Conservation (phyloP, 768 basidiomycete species). For the Pluteus cervinus region DNA sequence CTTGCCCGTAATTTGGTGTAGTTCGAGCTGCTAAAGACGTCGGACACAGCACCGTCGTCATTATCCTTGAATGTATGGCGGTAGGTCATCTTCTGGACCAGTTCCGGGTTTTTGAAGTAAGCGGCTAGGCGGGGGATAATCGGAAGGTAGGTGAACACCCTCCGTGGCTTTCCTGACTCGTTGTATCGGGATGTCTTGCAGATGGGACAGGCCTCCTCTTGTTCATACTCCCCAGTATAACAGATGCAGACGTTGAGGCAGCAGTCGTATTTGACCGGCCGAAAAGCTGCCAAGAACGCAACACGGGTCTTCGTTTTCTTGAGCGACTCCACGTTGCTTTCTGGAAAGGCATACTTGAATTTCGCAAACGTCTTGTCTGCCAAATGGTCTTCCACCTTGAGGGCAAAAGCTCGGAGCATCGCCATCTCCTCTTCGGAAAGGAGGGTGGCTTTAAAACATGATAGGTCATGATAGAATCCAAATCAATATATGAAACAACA, state of each 20-base stretch:
- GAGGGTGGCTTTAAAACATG: constrained; percentile 1
- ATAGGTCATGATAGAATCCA: not conserved
- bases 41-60: constrained; percentile 17
- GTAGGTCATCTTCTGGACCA: constrained; percentile 13
- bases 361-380: constrained; percentile 1
- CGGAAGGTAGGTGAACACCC: constrained; percentile 24
- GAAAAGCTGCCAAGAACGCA: not conserved
- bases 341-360: not conserved
- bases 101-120: constrained; percentile 7
- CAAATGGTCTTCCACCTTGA: not conserved
- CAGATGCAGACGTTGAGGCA: constrained; percentile 10
- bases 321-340: not conserved
- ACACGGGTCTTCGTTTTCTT: not conserved
- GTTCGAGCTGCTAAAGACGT: constrained; percentile 29
- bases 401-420: not conserved
- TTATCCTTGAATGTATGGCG: constrained; percentile 14
- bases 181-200: no score
- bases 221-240: constrained; percentile 11
- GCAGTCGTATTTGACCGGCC: not conserved
- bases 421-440: not conserved
- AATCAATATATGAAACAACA: not conserved
- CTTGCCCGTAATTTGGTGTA: constrained; percentile 20
- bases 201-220: constrained; percentile 7
- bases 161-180: constrained; percentile 16
- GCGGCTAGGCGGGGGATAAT: constrained; percentile 21